Evolutionary conservation across 805 yeast genomes (phyloP), one percentile per base, ranked within the genome.

Genomic region (Torulaspora indica): DNA sequence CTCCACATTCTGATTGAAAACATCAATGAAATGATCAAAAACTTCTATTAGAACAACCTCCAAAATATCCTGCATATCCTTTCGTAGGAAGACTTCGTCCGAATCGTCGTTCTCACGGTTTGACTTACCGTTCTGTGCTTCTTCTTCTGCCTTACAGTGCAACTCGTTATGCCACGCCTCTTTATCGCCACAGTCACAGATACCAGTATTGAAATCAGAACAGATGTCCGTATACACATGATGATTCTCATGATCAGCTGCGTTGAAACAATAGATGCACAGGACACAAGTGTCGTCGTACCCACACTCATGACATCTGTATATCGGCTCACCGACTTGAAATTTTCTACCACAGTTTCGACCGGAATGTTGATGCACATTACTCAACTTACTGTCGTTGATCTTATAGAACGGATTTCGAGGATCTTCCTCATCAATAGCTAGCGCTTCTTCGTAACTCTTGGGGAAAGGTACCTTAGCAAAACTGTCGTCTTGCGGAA

Each of bases 231-330:
- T 72, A 23, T 72, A 66, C 7, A 85, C 85, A 47, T 77, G 77
- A 57, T 85, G 95, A 41, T 73, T 80, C 10, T 64, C 58, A 60
- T 85, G 95, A 54, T 83, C 87, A 4, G 74, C 74, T 43, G 75
- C 73, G 59, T 82, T 81, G 66, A 83, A 85, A 60, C 95, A 85
- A 52, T 78, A 67, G 9, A 74, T 76, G 64, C 95, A 85, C 22
- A 85, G 60, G 27, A 86, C 89, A 69, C 95, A 85, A 0, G 90
- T 82, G 7, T 78, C 79, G 63, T 85, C 95, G 48, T 74, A 76
- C 0, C 85, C 87, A 69, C 95, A 85, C 46, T 84, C 86, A 27
- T 70, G 70, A 57, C 95, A 85, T 43, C 87, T 69, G 58, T 82
- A 85, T 15, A 83, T 81, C 0, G 82, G 79, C 48, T 82, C 85